phyloP scores from a whole-genome alignment of 2,329 filamentous ascomycete genomes.

The Penicillium occitanis region DNA sequence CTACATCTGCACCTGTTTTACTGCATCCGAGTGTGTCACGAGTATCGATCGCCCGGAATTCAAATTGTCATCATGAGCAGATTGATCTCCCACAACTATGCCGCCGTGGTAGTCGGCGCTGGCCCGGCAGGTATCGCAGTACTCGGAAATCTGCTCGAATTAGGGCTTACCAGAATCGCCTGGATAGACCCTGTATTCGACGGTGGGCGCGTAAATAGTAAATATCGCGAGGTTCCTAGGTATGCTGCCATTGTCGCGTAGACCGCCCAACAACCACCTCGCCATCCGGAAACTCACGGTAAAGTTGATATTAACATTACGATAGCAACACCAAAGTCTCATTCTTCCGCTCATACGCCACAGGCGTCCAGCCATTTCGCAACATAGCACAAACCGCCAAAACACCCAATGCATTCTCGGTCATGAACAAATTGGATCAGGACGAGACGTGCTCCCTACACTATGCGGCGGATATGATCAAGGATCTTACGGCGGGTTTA shows the following conservation, averaged over 20 bases:
- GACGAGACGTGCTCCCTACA: slow-evolving; percentile 58
- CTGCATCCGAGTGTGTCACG: not conserved
- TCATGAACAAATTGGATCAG: slow-evolving; percentile 55
- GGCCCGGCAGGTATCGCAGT: slow-evolving; percentile 61
- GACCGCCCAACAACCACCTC: not conserved
- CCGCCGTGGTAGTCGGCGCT: slow-evolving; percentile 59
- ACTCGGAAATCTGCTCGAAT: slow-evolving; percentile 62
- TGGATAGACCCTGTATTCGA: slow-evolving; percentile 62
- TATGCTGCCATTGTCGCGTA: slow-evolving; percentile 26
- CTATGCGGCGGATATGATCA: slow-evolving; percentile 58
- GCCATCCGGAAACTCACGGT: not conserved
- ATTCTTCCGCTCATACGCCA: slow-evolving; percentile 59
- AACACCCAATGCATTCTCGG: slow-evolving; percentile 55
- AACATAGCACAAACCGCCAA: slow-evolving; percentile 51
- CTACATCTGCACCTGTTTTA: not conserved
- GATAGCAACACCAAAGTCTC: slow-evolving; percentile 61
- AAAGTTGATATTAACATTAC: not conserved
- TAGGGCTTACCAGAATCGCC: slow-evolving; percentile 48
- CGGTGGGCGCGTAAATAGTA: slow-evolving; percentile 53
- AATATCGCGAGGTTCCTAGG: slow-evolving; percentile 62
- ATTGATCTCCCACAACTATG: slow-evolving; percentile 42
- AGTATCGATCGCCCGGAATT: not conserved
- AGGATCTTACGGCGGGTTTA: slow-evolving; percentile 47
- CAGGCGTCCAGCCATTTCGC: slow-evolving; percentile 54
- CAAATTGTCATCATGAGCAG: slow-evolving; percentile 18